Evolutionary conservation across 2,329 filamentous ascomycete species (phyloP).

Genomic region (Xylogone sp.): DNA sequence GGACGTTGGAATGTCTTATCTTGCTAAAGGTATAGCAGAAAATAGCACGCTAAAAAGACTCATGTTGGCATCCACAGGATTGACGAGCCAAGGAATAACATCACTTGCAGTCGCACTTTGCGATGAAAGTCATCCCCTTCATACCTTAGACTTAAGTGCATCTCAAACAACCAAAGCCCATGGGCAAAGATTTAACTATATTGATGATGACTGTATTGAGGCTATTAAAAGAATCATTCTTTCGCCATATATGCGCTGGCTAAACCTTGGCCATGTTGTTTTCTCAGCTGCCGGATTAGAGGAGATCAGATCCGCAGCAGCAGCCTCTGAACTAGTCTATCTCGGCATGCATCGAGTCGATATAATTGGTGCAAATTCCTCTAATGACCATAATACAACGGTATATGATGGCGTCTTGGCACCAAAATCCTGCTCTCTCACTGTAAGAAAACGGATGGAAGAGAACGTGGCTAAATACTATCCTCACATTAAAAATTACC

Average conservation of each 20-base stretch:
- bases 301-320: conserved; percentile 4
- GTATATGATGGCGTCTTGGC: conserved; percentile 3
- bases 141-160: conserved; percentile 7
- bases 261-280: conserved; percentile 10
- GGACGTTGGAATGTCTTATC: conserved; percentile 8
- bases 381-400: neutral
- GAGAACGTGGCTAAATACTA: conserved; percentile 11
- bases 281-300: conserved; percentile 3
- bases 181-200: conserved; percentile 10
- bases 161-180: conserved; percentile 11
- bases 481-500: conserved; percentile 7
- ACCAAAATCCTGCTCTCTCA: conserved; percentile 9
- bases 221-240: conserved; percentile 5
- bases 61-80: conserved; percentile 6
- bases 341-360: conserved; percentile 6
- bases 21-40: conserved; percentile 7
- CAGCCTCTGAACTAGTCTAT: conserved; percentile 7
- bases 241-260: conserved; percentile 4
- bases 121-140: neutral
- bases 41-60: conserved; percentile 9
- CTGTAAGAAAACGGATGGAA: conserved; percentile 5
- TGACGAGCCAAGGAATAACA: conserved; percentile 9
- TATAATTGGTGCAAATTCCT: neutral
- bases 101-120: conserved; percentile 6
- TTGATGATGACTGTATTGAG: conserved; percentile 8